phyloP scores from a whole-genome alignment of 78 protist genomes.

The Guillardia theta region DNA sequence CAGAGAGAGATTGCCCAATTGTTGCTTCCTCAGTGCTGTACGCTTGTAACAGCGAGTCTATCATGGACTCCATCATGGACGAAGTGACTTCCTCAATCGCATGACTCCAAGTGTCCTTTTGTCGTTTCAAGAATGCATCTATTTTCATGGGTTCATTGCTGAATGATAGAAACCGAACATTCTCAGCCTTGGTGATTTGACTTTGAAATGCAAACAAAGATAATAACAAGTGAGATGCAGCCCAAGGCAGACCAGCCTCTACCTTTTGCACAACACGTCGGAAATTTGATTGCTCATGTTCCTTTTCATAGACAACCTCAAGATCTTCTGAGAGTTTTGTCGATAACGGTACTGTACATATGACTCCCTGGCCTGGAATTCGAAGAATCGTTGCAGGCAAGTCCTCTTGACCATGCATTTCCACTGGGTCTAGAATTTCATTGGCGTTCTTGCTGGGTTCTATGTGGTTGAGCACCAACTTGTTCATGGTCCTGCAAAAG shows the following conservation, averaged over 20 bases:
- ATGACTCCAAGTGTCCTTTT: background rate
- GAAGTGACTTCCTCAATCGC: background rate
- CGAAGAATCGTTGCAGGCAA: background rate
- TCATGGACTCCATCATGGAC: background rate
- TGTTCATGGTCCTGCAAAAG: constrained; percentile 27
- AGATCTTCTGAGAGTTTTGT: too few relatives aligned
- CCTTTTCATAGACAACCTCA: background rate
- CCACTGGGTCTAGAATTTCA: background rate
- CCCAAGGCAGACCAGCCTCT: background rate
- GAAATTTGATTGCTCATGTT: background rate
- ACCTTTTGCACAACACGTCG: background rate
- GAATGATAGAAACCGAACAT: background rate
- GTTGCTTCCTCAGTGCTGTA: background rate
- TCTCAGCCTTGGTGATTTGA: background rate
- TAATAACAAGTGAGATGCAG: background rate
- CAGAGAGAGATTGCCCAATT: background rate
- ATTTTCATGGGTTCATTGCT: background rate
- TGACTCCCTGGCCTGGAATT: background rate
- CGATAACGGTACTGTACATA: background rate
- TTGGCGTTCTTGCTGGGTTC: background rate
- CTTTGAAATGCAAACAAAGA: background rate
- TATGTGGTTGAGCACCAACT: background rate
- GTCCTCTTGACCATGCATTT: background rate
- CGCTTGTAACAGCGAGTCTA: background rate
- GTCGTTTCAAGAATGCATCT: background rate